Conservation (phyloP, 345 rosid genomes). For the Lepidium africanum region DNA sequence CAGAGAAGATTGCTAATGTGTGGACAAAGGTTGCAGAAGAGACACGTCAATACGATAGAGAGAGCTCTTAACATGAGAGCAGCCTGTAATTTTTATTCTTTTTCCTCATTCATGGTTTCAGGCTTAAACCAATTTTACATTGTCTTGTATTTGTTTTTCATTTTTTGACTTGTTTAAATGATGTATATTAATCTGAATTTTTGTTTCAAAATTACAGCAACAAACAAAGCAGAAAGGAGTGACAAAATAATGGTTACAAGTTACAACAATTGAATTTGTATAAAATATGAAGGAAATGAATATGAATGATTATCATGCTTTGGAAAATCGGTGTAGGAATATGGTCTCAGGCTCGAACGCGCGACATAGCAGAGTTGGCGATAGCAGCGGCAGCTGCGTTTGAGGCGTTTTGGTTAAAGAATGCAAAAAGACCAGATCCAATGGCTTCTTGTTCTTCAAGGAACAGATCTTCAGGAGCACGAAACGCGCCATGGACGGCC, state of each 20-base stretch:
- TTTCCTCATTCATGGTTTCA: slow-evolving; percentile 13
- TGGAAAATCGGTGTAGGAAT: neutral
- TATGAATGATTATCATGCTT: neutral
- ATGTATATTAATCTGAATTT: neutral
- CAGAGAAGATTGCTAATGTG: slow-evolving; percentile 88
- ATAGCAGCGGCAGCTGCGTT: slow-evolving; percentile 32
- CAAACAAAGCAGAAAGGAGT: neutral
- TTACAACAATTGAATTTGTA: neutral
- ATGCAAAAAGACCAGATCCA: slow-evolving; percentile 34
- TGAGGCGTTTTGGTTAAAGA: slow-evolving; percentile 30
- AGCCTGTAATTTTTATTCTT: slow-evolving; percentile 1
- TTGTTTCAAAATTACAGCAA: neutral
- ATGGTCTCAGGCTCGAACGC: slow-evolving; percentile 25
- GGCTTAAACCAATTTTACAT: neutral
- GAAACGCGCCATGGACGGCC: slow-evolving; percentile 39
- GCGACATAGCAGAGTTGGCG: slow-evolving; percentile 22
- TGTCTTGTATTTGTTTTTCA: neutral
- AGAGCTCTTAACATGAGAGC: slow-evolving; percentile 20
- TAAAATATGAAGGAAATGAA: neutral
- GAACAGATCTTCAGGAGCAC: slow-evolving; percentile 45
- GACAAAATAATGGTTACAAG: slow-evolving; percentile 12
- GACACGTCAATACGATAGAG: slow-evolving; percentile 57
- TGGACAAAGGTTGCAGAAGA: slow-evolving; percentile 93
- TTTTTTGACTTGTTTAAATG: neutral
- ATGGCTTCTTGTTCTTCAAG: slow-evolving; percentile 41